A percentile compares a stretch with the other conserved stretches of the same genome.
Evolutionary conservation across 2,329 filamentous ascomycete species (phyloP).

Genomic region (Fusarium marasasianum): DNA sequence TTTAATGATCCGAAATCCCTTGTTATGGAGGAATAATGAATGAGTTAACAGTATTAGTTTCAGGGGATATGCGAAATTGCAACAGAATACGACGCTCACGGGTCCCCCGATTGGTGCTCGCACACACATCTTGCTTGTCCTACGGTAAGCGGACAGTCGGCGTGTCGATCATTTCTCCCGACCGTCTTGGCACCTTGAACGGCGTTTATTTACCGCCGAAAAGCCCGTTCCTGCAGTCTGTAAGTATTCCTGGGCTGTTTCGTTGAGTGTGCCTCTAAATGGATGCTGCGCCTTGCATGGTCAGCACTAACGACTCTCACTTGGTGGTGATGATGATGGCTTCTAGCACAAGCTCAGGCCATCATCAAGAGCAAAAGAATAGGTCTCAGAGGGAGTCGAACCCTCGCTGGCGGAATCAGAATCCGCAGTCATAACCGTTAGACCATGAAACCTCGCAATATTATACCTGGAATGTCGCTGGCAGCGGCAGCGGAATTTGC

Average conservation of each 20-base stretch:
- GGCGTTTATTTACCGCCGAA: background rate
- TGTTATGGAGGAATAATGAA: background rate
- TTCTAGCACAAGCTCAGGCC: background rate
- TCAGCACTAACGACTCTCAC: background rate
- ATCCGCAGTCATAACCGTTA: background rate
- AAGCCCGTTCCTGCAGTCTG: background rate
- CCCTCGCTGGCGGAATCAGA: background rate
- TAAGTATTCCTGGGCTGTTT: background rate
- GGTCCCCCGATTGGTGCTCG: background rate
- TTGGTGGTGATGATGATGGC: background rate
- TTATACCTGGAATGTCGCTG: background rate
- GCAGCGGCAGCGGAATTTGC: background rate
- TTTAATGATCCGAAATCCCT: constrained; percentile 2
- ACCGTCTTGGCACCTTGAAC: constrained; percentile 1
- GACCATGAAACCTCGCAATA: background rate
- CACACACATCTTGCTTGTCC: background rate
- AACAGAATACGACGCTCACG: background rate
- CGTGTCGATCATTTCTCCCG: background rate
- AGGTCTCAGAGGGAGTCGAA: background rate
- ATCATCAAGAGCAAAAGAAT: background rate
- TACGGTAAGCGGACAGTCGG: background rate
- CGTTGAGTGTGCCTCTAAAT: background rate
- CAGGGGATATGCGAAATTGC: background rate
- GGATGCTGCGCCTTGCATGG: background rate
- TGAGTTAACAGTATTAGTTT: background rate